Percentiles rank a stretch among this genome's conserved stretches.
Evolutionary conservation across 768 basidiomycete genomes (phyloP).

Genomic region (Suillus placidus): DNA sequence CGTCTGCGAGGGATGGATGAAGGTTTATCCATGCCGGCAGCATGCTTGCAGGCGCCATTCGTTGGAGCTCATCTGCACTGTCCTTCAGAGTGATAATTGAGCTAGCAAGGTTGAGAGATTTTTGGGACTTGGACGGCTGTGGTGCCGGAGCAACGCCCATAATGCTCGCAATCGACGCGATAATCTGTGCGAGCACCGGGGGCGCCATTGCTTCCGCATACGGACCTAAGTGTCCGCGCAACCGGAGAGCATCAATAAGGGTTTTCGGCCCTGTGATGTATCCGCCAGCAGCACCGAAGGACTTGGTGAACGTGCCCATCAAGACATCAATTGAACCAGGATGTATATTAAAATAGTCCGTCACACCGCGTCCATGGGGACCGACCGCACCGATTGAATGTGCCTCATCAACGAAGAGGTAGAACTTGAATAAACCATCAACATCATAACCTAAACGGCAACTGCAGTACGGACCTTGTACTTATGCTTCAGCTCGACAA

Average conservation of each 20-base stretch:
- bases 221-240: conserved; percentile 76
- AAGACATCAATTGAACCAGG: conserved; percentile 86
- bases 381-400: conserved; percentile 97
- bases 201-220: conserved; percentile 94
- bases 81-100: conserved; percentile 28
- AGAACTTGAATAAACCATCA: conserved; percentile 62
- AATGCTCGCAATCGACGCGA: conserved; percentile 94
- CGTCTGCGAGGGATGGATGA: conserved; percentile 72
- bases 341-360: conserved; percentile 88
- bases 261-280: conserved; percentile 87
- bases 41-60: conserved; percentile 63
- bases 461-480: conserved; percentile 76
- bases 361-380: conserved; percentile 91
- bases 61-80: conserved; percentile 53
- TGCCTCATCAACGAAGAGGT: conserved; percentile 94
- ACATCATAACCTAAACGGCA: not conserved
- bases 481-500: conserved; percentile 86
- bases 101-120: conserved; percentile 38
- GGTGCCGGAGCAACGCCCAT: conserved; percentile 73
- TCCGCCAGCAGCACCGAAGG: conserved; percentile 92
- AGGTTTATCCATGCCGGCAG: conserved; percentile 83
- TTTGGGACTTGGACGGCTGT: conserved; percentile 33
- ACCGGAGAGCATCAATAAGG: conserved; percentile 79
- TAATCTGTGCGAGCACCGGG: conserved; percentile 88
- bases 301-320: conserved; percentile 99